phyloP scores from a whole-genome alignment of 306 rosid genomes.

The Quercus parvula region DNA sequence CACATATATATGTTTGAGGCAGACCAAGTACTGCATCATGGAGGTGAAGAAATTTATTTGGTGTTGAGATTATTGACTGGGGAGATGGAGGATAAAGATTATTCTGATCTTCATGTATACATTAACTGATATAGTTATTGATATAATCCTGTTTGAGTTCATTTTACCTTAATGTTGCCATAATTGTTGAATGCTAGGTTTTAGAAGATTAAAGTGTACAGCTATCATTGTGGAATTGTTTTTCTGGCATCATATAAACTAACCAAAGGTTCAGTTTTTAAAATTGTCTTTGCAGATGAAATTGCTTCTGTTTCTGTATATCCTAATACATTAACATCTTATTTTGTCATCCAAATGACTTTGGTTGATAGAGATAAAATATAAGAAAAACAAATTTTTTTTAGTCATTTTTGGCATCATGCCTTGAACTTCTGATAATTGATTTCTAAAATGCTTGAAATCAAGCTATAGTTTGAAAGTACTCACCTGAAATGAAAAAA shows the following conservation, averaged over 20 bases:
- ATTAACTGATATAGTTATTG: not conserved
- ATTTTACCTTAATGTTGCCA: not conserved
- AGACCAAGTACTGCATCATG: slow-evolving; percentile 55
- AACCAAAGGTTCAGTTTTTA: not conserved
- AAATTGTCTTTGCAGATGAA: not conserved
- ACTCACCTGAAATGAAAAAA: not conserved
- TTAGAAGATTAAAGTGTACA: not conserved
- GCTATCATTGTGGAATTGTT: not conserved
- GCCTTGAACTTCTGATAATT: not conserved
- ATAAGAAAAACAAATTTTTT: not conserved
- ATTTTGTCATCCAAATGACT: not conserved
- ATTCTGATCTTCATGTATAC: not conserved
- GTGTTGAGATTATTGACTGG: slow-evolving; percentile 51
- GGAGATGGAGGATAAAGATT: slow-evolving; percentile 53
- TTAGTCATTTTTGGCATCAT: not conserved
- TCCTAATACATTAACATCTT: not conserved
- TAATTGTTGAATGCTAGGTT: not conserved
- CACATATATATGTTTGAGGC: slow-evolving; percentile 49
- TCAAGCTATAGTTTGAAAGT: not conserved
- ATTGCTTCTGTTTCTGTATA: not conserved
- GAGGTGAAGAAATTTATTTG: slow-evolving; percentile 49
- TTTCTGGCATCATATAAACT: not conserved
- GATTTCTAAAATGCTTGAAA: not conserved
- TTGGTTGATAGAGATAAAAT: not conserved
- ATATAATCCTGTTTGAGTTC: not conserved